A percentile compares a stretch with the other conserved stretches of the same genome.
Evolutionary conservation across 306 rosid genomes (phyloP).

Genomic region (Prosopis cineraria): DNA sequence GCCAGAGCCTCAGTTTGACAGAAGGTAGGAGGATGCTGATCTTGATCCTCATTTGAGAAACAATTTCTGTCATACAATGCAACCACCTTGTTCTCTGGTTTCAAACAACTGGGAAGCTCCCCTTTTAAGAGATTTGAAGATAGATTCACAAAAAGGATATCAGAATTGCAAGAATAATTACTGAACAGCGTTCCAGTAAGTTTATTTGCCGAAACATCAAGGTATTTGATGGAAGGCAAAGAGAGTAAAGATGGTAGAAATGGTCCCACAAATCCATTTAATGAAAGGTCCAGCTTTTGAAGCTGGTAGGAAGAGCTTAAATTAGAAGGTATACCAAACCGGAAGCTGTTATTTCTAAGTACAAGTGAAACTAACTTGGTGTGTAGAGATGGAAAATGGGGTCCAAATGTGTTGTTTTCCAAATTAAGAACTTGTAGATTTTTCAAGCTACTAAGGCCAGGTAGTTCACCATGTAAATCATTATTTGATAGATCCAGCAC

Average conservation of each 20-base stretch:
- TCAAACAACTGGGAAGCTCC: slow-evolving; percentile 69
- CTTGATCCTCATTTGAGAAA: slow-evolving; percentile 52
- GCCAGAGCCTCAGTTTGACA: slow-evolving; percentile 92
- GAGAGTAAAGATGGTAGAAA: slow-evolving; percentile 60
- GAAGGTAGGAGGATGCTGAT: slow-evolving; percentile 53
- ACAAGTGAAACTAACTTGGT: slow-evolving; percentile 61
- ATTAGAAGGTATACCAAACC: slow-evolving; percentile 56
- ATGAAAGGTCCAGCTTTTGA: slow-evolving; percentile 78
- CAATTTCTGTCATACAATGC: slow-evolving; percentile 64
- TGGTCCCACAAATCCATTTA: slow-evolving; percentile 79
- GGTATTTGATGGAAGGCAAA: slow-evolving; percentile 72
- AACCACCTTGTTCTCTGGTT: slow-evolving; percentile 39
- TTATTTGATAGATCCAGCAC: slow-evolving; percentile 73
- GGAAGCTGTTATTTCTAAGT: slow-evolving; percentile 74
- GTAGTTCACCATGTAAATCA: slow-evolving; percentile 66
- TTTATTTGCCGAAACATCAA: slow-evolving; percentile 75
- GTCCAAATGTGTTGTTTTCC: slow-evolving; percentile 73
- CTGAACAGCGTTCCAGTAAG: slow-evolving; percentile 69
- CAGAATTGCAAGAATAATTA: slow-evolving; percentile 67
- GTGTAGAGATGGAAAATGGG: slow-evolving; percentile 71
- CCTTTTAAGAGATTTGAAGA: slow-evolving; percentile 88
- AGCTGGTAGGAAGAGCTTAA: slow-evolving; percentile 60
- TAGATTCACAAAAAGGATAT: slow-evolving; percentile 68
- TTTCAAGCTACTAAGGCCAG: slow-evolving; percentile 60
- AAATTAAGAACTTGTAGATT: slow-evolving; percentile 78